Evolutionary conservation across 139 green algal species (phyloP).

Genomic region (Pleodorina starrii): DNA sequence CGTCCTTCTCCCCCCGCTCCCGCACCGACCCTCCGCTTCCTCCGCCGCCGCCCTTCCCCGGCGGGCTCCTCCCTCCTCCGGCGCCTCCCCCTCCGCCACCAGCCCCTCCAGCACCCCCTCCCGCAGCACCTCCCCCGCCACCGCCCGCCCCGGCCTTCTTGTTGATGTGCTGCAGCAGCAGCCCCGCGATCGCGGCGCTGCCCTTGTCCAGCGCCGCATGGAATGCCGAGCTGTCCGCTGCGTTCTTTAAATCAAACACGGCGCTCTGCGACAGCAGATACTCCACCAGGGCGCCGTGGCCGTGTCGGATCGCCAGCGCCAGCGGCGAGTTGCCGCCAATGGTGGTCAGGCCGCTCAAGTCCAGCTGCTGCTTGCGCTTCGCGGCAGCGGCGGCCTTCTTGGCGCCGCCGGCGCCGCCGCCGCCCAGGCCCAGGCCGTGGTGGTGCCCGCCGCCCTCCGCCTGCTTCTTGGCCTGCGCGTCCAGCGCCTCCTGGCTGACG

Average conservation of each 20-base stretch:
- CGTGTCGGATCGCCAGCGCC: constrained; percentile 59
- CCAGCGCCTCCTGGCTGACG: constrained; percentile 57
- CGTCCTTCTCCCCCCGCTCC: constrained; percentile 23
- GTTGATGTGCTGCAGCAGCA: constrained; percentile 62
- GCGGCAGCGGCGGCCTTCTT: too few species aligned
- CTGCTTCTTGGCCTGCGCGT: constrained; percentile 37
- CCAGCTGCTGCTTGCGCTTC: constrained; percentile 48
- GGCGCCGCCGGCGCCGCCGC: too few species aligned
- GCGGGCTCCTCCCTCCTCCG: neutral
- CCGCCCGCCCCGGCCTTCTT: constrained; percentile 19
- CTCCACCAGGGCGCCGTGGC: constrained; percentile 56
- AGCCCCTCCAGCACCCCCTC: neutral
- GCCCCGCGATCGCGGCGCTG: constrained; percentile 49
- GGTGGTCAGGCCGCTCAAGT: constrained; percentile 57
- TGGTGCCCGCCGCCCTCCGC: too few species aligned
- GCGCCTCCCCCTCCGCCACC: neutral
- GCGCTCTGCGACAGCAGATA: constrained; percentile 60
- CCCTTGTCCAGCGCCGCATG: constrained; percentile 59
- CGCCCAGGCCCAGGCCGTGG: too few species aligned
- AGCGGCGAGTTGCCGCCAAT: constrained; percentile 61
- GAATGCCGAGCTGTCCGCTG: constrained; percentile 62
- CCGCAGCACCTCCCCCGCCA: neutral
- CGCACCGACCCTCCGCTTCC: neutral
- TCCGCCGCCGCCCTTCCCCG: neutral
- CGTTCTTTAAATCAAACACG: constrained; percentile 61